Evolutionary conservation across 257 asterid genomes (phyloP).

Genomic region (Buddleja alternifolia): DNA sequence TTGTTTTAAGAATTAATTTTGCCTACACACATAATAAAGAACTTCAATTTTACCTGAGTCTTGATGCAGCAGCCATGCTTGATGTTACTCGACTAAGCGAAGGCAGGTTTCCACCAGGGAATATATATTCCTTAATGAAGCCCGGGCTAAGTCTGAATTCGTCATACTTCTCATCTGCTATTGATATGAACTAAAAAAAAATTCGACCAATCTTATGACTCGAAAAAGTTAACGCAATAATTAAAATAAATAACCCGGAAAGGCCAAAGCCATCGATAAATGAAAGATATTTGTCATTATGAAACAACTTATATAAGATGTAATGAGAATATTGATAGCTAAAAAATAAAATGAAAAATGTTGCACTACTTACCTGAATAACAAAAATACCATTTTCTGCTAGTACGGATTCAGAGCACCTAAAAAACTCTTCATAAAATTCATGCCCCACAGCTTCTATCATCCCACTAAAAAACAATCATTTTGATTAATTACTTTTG

Average conservation of each 20-base stretch:
- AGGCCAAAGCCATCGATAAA: no score
- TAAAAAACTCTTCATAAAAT: constrained; percentile 51
- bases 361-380: constrained; percentile 44
- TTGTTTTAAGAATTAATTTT: no score
- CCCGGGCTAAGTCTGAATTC: constrained; percentile 61
- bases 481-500: background rate
- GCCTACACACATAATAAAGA: background rate
- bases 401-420: constrained; percentile 44
- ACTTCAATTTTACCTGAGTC: constrained; percentile 47
- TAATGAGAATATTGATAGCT: background rate
- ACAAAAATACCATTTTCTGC: constrained; percentile 57
- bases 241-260: no score
- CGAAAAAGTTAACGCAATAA: no score
- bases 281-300: no score
- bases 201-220: background rate
- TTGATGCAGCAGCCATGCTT: constrained; percentile 55
- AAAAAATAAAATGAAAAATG: background rate
- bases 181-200: constrained; percentile 42
- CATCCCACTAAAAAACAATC: constrained; percentile 52
- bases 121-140: constrained; percentile 61
- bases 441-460: constrained; percentile 72
- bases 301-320: background rate
- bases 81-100: constrained; percentile 51
- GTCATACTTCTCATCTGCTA: constrained; percentile 57
- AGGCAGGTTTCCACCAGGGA: constrained; percentile 61